These are phyloP conservation scores for Arthrobotrys conoides DNA, from an alignment of 2,329 filamentous ascomycete species.

Conservation along the genomic window DNA sequence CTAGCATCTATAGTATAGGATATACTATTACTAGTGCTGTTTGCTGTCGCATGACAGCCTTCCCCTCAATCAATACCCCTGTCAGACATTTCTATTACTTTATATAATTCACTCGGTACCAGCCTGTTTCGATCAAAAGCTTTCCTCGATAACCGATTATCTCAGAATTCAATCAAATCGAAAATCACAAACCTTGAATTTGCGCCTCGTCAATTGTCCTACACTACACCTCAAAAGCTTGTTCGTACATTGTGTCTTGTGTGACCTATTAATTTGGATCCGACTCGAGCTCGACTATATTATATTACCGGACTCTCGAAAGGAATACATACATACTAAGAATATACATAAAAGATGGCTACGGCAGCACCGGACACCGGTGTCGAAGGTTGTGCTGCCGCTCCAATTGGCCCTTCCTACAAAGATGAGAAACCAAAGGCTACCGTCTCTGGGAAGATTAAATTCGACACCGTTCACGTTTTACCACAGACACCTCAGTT, in stretches of 20 bases:
- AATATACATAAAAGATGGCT: slow-evolving; percentile 35
- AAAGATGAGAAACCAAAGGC: slow-evolving; percentile 63
- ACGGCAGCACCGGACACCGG: slow-evolving; percentile 49
- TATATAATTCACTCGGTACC: slow-evolving; percentile 49
- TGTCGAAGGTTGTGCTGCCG: slow-evolving; percentile 59
- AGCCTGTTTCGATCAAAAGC: slow-evolving; percentile 17
- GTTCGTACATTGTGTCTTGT: background rate
- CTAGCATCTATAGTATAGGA: no score
- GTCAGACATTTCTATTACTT: slow-evolving; percentile 25
- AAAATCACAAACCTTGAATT: background rate
- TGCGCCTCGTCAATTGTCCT: slow-evolving; percentile 20
- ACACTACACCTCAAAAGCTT: background rate
- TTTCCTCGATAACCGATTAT: slow-evolving; percentile 39
- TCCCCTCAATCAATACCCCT: slow-evolving; percentile 33
- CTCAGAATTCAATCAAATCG: background rate
- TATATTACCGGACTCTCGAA: background rate
- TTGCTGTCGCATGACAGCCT: slow-evolving; percentile 52
- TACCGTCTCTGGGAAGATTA: slow-evolving; percentile 81
- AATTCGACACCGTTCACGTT: slow-evolving; percentile 88
- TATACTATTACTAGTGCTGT: background rate
- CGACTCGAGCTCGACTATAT: background rate
- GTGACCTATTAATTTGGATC: background rate
- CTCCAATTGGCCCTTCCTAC: slow-evolving; percentile 64
- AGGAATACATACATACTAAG: background rate
- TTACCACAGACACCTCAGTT: slow-evolving; percentile 94